Percentiles rank a stretch among this genome's conserved stretches.
Evolutionary conservation across 176 grass and related monocot species (phyloP).

Genomic region (Oryza glaberrima): DNA sequence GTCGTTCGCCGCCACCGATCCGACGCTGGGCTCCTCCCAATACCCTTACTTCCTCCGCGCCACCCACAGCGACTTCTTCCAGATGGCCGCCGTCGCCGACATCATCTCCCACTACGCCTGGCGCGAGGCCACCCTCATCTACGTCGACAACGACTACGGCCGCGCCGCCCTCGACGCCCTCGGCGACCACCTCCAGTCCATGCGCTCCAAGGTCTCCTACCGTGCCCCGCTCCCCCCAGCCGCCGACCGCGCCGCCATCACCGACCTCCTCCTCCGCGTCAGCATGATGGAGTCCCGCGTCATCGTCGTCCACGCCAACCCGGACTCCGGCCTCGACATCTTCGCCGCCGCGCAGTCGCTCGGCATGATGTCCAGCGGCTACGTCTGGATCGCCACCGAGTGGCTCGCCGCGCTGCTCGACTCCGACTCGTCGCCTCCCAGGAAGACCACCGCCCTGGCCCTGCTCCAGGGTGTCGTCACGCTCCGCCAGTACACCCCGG

Average conservation of each 20-base stretch:
- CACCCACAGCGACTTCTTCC: constrained; percentile 57
- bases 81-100: constrained; percentile 77
- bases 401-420: constrained; percentile 76
- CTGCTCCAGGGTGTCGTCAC: constrained; percentile 66
- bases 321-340: constrained; percentile 73
- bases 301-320: constrained; percentile 76
- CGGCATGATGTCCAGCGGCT: constrained; percentile 62
- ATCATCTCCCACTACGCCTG: constrained; percentile 56
- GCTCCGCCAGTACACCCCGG: constrained; percentile 68
- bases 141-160: constrained; percentile 76
- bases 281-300: constrained; percentile 77
- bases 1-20: constrained; percentile 87
- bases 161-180: constrained; percentile 64
- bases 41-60: constrained; percentile 78
- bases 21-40: constrained; percentile 67
- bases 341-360: constrained; percentile 57
- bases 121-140: constrained; percentile 73
- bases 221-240: constrained; percentile 62
- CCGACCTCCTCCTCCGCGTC: constrained; percentile 47
- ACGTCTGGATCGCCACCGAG: constrained; percentile 91
- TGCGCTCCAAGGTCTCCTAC: constrained; percentile 50
- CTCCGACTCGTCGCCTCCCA: constrained; percentile 30
- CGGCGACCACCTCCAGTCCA: constrained; percentile 51
- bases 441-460: neutral
- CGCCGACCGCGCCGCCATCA: constrained; percentile 36